These are phyloP conservation scores for Pyricularia sp. DNA, from an alignment of 2,329 filamentous ascomycete genomes.

Conservation along the genomic window DNA sequence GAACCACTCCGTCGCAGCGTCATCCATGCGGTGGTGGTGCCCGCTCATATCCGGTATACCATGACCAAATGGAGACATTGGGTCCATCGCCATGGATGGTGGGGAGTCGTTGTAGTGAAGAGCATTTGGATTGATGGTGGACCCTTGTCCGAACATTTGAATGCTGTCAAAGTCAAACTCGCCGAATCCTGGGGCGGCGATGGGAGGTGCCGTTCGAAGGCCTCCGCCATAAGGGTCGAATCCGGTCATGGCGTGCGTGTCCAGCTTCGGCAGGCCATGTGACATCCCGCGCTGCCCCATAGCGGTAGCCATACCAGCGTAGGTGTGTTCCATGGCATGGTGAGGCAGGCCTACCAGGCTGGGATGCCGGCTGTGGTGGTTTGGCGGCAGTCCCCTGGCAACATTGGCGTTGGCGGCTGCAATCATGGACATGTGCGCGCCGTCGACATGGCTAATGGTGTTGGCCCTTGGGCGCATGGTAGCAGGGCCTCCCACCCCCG, in stretches of 20 bases:
- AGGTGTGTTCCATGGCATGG: constrained; percentile 43
- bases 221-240: constrained; percentile 50
- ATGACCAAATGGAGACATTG: constrained; percentile 14
- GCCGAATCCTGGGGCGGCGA: constrained; percentile 42
- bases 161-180: constrained; percentile 60
- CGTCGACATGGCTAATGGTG: constrained; percentile 89
- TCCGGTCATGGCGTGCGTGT: constrained; percentile 56
- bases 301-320: constrained; percentile 57
- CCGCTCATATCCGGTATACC: constrained; percentile 44
- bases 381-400: constrained; percentile 33
- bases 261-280: constrained; percentile 66
- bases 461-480: constrained; percentile 80
- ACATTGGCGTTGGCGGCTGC: constrained; percentile 43
- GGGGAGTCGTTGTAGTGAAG: constrained; percentile 77
- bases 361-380: constrained; percentile 60
- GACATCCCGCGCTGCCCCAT: constrained; percentile 53
- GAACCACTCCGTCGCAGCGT: constrained; percentile 63
- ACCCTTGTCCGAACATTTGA: constrained; percentile 53
- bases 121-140: constrained; percentile 57
- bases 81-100: constrained; percentile 51
- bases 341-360: constrained; percentile 58
- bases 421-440: constrained; percentile 59
- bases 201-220: constrained; percentile 63
- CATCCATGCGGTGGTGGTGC: constrained; percentile 48
- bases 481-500: constrained; percentile 27